Conservation (phyloP, 106 monocot genomes). For the Dendrobium chrysotoxum region DNA sequence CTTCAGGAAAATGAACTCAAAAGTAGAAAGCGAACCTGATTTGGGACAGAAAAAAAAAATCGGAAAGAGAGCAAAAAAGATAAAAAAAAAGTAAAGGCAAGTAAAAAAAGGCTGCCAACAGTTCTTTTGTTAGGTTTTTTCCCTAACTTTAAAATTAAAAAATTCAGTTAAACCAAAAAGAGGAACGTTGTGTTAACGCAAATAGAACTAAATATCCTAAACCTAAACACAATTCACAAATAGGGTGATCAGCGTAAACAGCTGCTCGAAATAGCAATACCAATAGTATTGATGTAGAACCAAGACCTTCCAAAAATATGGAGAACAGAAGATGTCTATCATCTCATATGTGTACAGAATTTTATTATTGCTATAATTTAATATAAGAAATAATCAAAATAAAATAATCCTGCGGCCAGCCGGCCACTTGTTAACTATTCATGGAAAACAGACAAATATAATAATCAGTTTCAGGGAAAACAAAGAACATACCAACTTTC, state of each 20-base stretch:
- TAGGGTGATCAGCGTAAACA: too few species aligned
- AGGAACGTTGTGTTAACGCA: neutral
- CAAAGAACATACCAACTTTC: conserved; percentile 72
- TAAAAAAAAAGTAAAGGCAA: too few species aligned
- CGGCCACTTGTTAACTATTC: neutral
- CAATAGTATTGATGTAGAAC: neutral
- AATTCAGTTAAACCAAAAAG: neutral
- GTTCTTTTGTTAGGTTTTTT: too few species aligned
- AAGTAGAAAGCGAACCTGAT: too few species aligned
- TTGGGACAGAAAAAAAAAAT: too few species aligned
- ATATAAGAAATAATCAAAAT: neutral
- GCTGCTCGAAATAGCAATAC: neutral
- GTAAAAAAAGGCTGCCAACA: too few species aligned
- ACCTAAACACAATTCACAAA: neutral
- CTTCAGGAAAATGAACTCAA: too few species aligned
- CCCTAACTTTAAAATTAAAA: neutral
- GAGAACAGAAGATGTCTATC: neutral
- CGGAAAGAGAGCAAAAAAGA: too few species aligned
- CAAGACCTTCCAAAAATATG: neutral
- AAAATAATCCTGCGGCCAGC: too few species aligned
- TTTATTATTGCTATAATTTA: neutral
- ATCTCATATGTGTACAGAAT: neutral
- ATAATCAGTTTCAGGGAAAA: neutral
- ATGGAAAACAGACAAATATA: neutral
- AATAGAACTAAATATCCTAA: neutral